Base-by-base conservation (phyloP, 306 rosid species). In the Trifolium dubium region DNA sequence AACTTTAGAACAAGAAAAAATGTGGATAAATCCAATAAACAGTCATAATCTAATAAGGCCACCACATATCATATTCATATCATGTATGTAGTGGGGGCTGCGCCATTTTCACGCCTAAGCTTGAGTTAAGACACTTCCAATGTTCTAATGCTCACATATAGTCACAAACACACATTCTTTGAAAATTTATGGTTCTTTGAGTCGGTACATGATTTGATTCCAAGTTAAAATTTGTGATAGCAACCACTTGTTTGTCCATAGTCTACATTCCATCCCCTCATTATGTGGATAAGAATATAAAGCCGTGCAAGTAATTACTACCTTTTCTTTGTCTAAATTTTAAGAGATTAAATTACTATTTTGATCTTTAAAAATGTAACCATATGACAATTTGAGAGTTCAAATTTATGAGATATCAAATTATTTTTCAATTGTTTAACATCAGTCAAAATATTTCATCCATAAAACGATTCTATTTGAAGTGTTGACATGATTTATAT, bases 181-280 rank as follows among this genome's bases (percentile, higher is more conserved):
- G 19, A 29, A 62, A 46, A 64, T 15, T 67, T 37, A 30, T 61
- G 72, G 4, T 49, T 60, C 32, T 51, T 68, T 58, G 14, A 30
- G 34, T 37, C 40, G 40, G 40, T 37, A 10, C 14, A 23, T 19
- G 4, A 55, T 23, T 23, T 23, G 62, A 56, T 56, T 28, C 34
- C 78, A 85, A 87, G 84, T 75, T 37, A 37, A 23, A 23, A 37
- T 37, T 83, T 43, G 58, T 88, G 89, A 87, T 70, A 28, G 17
- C 6, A 78, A 81, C 83, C 37, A 19, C 67, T 66, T 75, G 50
- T 85, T 77, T 50, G 55, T 77, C 68, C 19, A 31, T 51, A 34
- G 8, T 47, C 64, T 37, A 53, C 53, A 37, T 4, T 37, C 13
- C 19, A 51, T 70, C 47, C 62, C 55, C 40, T 56, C 80, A 18